Evolutionary conservation across 2,329 filamentous ascomycete genomes (phyloP), one percentile per base, ranked within the genome.

Genomic region (Didymellaceae sp.): DNA sequence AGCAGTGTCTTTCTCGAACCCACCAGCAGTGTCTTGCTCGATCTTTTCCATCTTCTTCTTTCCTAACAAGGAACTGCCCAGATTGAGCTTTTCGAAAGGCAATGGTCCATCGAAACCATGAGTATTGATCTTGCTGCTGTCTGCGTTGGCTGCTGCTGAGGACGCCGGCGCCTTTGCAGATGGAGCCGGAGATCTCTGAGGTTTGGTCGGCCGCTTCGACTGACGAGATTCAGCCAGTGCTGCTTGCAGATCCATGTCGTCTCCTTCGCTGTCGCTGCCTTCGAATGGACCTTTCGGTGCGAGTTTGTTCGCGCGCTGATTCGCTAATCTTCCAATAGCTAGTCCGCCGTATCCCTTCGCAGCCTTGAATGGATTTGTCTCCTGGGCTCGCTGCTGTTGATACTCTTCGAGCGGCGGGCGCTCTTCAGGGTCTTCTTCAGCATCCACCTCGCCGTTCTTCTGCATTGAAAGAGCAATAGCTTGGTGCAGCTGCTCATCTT

Each of bases 381-480:
- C 75, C 48, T 73, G 66, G 4, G 70, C 78, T 14, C 75, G 75
- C 40, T 70, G 59, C 51, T 75, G 76, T 37, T 79, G 73, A 47
- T 81, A 81, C 0, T 75, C 73, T 57, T 79, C 76, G 8, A 72
- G 70, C 35, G 75, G 74, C 11, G 74, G 69, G 31, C 79, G 73
- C n/a, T 77, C 66, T 24, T 74, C 71, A 4, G 61, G 67, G 7
- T 62, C 61, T 13, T 68, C 58, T 51, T 85, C 82, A 51, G 82
- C 80, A 9, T 83, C 77, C n/a, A 78, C 86, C 4, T 79, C 68
- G 3, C 78, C 75, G 14, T 78, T 86, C 59, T 87, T 63, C 43
- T 78, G 82, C 28, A 97, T 75, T 5, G 93, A 97, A 73, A 97
- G 80, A 2, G 89, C 88, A 65, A 97, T 96, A 10, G 93, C 92